Percentiles rank a stretch among this genome's conserved stretches.
phyloP scores from a whole-genome alignment of 331 rosid species.

The Acacia pycnantha region DNA sequence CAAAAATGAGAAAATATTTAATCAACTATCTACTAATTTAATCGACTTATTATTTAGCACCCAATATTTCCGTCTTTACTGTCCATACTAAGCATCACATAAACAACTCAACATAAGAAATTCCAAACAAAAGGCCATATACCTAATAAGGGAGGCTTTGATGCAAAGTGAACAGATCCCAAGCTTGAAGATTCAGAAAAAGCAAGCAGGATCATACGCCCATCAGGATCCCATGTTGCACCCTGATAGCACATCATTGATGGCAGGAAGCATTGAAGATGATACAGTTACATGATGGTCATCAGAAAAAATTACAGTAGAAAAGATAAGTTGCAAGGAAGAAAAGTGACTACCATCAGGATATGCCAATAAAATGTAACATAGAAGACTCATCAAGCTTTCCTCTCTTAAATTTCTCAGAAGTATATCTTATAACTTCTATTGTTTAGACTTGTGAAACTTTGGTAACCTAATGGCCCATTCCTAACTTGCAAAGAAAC shows the following conservation, averaged over 20 bases:
- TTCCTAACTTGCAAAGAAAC: neutral
- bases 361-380: neutral
- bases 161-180: conserved; percentile 95
- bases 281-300: neutral
- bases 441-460: neutral
- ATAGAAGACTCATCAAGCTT: neutral
- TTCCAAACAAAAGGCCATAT: conserved; percentile 21
- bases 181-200: conserved; percentile 81
- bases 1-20: neutral
- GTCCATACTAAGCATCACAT: neutral
- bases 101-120: conserved; percentile 20
- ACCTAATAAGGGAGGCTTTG: conserved; percentile 97
- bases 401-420: neutral
- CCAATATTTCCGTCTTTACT: neutral
- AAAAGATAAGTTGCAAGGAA: neutral
- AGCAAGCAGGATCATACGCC: conserved; percentile 85
- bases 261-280: conserved; percentile 14
- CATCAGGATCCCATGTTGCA: conserved; percentile 98
- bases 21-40: neutral
- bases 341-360: neutral
- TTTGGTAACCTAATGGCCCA: neutral
- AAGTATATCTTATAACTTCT: neutral
- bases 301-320: conserved; percentile 8
- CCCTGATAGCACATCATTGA: conserved; percentile 50
- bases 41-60: neutral